Base-by-base conservation (phyloP, 192 early-diverging fungal genomes). In the Backusella liffmaniae region DNA sequence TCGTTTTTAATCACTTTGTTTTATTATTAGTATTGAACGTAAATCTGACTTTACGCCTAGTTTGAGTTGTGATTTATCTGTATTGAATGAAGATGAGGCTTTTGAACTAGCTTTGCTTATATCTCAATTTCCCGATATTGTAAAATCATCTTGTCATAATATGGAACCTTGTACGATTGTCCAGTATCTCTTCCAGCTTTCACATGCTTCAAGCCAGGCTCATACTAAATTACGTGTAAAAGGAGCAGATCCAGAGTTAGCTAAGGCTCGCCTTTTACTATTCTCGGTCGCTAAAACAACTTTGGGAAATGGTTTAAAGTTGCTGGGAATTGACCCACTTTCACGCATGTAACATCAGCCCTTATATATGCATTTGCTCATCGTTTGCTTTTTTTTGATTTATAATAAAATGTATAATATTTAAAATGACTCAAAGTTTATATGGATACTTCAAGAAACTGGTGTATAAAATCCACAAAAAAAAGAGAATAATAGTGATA, bases 151-250 rank as follows among this genome's bases (percentile, higher is more conserved):
- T 0, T 77, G 90, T 42, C 78, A 87, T 32, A 80, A 84, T 15
- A 78, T 95, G 23, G 96, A 98, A 81, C 96, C 96, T 1, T 91
- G 87, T 80, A 88, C 80, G n/a, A 78, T 98, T 53, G 91, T 96
- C 3, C 87, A 88, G 41, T 97, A 96, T 76, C 81, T 91, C 9
- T 89, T 96, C 71, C 87, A 84, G 49, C 89, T 98, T 7, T 84
- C 89, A 36, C 96, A 94, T 66, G 85, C 88, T 23, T 88, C 95
- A 30, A 91, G 91, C 21, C 80, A 85, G 21, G 91, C 94, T 8
- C 85, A 89, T 71, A 86, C 90, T 70, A 78, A 82, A 6, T 71
- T 98, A 53, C 85, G 87, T 72, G 96, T 98, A 12, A 86, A 86
- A 70, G 79, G 85, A 73, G 86, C 87, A 62, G 83, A 86, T 37